Conservation (phyloP, 2,329 filamentous ascomycete species). For the Iodosphaeria phyllophila region DNA sequence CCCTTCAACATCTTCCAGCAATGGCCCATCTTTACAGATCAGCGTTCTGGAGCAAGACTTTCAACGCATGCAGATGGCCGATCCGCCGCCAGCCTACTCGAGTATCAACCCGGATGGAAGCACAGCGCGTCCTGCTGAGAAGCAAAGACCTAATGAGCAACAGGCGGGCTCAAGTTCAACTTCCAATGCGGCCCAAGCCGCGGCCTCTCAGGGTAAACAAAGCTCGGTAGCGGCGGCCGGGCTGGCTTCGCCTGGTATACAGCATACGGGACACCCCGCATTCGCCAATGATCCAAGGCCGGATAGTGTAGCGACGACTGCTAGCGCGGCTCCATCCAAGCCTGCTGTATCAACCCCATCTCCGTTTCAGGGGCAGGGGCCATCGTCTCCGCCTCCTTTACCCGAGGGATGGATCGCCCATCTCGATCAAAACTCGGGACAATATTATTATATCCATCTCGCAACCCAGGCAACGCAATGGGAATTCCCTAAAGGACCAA, state of each 20-base stretch:
- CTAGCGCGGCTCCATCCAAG: conserved; percentile 23
- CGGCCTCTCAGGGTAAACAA: conserved; percentile 15
- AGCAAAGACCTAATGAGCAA: conserved; percentile 32
- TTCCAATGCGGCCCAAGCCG: conserved; percentile 11
- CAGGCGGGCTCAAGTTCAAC: conserved; percentile 1
- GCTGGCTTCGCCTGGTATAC: conserved; percentile 27
- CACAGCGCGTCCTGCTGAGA: conserved; percentile 61
- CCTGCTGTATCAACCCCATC: conserved; percentile 20
- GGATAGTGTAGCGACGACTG: conserved; percentile 21
- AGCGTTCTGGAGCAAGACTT: conserved; percentile 77
- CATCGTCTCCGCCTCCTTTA: conserved; percentile 74
- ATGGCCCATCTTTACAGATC: conserved; percentile 26
- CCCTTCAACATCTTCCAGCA: conserved; percentile 6
- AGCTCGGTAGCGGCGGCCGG: conserved; percentile 10
- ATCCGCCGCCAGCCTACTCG: conserved; percentile 90
- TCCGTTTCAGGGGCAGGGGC: conserved; percentile 28
- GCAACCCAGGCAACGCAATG: conserved; percentile 92
- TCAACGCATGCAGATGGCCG: conserved; percentile 58
- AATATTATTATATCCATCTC: conserved; percentile 98
- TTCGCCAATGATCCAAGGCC: conserved; percentile 69
- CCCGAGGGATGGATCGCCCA: conserved; percentile 98
- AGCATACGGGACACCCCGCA: conserved; percentile 60
- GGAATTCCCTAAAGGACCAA: conserved; percentile 96
- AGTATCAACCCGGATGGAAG: conserved; percentile 40
- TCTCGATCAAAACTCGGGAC: conserved; percentile 83